These are phyloP conservation scores for Eustoma russellianum DNA, from an alignment of 257 asterid genomes.

Conservation along the genomic window DNA sequence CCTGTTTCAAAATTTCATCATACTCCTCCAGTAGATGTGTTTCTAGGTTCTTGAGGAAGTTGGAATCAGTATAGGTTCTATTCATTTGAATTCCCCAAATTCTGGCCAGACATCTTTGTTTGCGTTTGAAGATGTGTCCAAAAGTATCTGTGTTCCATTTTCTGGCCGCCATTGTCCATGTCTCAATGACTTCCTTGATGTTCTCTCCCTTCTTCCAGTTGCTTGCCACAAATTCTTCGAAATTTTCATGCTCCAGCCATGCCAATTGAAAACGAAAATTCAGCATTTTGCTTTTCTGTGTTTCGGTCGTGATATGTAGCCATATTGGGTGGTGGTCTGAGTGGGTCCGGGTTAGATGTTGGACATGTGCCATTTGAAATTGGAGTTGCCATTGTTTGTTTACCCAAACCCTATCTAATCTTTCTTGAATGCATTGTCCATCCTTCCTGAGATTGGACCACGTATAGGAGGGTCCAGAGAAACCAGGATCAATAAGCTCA, in stretches of 20 bases:
- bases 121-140: background rate
- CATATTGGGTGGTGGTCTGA: background rate
- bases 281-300: background rate
- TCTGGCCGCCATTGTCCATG: background rate
- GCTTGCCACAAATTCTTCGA: too few relatives aligned
- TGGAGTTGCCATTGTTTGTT: background rate
- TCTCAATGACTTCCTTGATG: too few relatives aligned
- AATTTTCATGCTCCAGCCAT: background rate
- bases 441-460: background rate
- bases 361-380: background rate
- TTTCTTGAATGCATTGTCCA: background rate
- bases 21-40: background rate
- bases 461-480: background rate
- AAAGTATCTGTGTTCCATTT: background rate
- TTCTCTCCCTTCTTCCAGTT: background rate
- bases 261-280: background rate
- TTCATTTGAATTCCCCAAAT: background rate
- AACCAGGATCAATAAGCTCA: background rate
- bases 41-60: background rate
- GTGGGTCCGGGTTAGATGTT: background rate
- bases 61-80: background rate
- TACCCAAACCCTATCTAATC: background rate
- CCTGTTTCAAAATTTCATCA: background rate
- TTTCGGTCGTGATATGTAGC: background rate
- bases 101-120: background rate